Evolutionary conservation across 441 rosid genomes (phyloP).

Genomic region (Lepidium campestre): DNA sequence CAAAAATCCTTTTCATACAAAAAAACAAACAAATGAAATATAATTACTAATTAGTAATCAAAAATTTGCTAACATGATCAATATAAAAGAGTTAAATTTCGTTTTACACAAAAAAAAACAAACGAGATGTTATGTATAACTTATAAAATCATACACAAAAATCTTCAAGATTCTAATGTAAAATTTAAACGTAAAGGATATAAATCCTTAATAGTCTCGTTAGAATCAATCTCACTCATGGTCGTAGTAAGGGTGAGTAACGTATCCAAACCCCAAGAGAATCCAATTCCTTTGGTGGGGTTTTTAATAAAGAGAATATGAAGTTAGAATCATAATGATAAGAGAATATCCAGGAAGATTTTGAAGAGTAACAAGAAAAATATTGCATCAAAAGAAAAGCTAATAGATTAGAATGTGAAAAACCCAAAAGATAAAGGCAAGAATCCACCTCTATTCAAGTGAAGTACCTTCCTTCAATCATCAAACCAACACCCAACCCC

Average conservation of each 20-base stretch:
- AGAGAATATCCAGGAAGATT: constrained; percentile 31
- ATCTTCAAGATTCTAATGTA: neutral
- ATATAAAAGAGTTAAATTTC: no score
- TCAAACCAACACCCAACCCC: constrained; percentile 55
- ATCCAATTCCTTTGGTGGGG: constrained; percentile 22
- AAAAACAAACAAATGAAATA: no score
- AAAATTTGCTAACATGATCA: no score
- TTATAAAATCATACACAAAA: neutral
- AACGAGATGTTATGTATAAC: neutral
- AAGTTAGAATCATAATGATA: constrained; percentile 20
- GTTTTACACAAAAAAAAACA: neutral
- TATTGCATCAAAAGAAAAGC: constrained; percentile 23
- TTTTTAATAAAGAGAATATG: constrained; percentile 20
- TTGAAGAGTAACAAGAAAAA: constrained; percentile 20
- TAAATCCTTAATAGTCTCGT: neutral
- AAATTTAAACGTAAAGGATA: neutral
- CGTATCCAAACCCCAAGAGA: constrained; percentile 21
- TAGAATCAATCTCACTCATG: neutral
- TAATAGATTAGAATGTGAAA: constrained; percentile 25
- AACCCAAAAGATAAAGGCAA: constrained; percentile 34
- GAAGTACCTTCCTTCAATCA: constrained; percentile 56
- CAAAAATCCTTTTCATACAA: no score
- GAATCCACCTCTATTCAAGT: constrained; percentile 24
- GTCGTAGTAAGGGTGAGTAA: constrained; percentile 2
- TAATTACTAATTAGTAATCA: no score